These are phyloP conservation scores for Lunularia cruciata DNA, from an alignment of 225 moss, liverwort and hornwort genomes.

Conservation along the genomic window DNA sequence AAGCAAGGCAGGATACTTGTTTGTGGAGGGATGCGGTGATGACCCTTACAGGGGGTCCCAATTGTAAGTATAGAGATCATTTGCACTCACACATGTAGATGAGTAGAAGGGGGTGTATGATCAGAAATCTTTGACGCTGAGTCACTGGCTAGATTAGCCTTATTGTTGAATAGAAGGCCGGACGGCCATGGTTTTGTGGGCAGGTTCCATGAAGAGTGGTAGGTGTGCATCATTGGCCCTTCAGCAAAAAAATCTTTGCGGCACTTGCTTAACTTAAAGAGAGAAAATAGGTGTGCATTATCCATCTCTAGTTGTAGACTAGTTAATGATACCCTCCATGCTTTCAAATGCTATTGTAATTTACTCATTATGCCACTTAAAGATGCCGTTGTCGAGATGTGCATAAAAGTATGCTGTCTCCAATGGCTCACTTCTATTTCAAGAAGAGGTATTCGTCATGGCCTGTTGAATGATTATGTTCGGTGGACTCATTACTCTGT, in stretches of 20 bases:
- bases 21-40: slow-evolving; percentile 42
- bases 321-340: slow-evolving; percentile 24
- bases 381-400: slow-evolving; percentile 26
- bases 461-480: background rate
- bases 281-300: slow-evolving; percentile 19
- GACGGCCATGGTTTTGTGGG: slow-evolving; percentile 8
- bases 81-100: slow-evolving; percentile 21
- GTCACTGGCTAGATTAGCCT: slow-evolving; percentile 8
- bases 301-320: slow-evolving; percentile 23
- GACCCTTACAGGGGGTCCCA: slow-evolving; percentile 26
- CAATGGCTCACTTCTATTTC: slow-evolving; percentile 6
- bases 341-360: slow-evolving; percentile 26
- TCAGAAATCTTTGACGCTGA: slow-evolving; percentile 6
- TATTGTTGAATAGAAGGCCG: slow-evolving; percentile 7
- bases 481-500: too few species aligned
- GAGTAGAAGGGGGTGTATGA: slow-evolving; percentile 19
- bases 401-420: slow-evolving; percentile 24
- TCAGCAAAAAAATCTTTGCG: background rate
- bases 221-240: slow-evolving; percentile 6
- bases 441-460: background rate
- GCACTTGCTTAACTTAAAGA: slow-evolving; percentile 26
- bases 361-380: slow-evolving; percentile 11
- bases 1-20: slow-evolving; percentile 42
- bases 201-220: slow-evolving; percentile 10
- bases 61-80: slow-evolving; percentile 27